phyloP scores from a whole-genome alignment of 331 rosid species.

The Quercus lobata region DNA sequence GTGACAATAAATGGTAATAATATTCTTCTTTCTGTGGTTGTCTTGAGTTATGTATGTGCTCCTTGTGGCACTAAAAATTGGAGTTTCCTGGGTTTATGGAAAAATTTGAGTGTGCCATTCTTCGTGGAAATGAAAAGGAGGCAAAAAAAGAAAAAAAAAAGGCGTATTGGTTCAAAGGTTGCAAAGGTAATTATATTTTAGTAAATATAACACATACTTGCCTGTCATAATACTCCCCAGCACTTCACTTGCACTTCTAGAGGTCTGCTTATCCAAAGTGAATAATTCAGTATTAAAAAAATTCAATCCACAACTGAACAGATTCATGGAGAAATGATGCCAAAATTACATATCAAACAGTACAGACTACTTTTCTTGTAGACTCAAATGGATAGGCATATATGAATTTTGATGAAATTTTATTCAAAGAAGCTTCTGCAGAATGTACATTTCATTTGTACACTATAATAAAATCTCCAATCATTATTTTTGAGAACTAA shows the following conservation, averaged over 20 bases:
- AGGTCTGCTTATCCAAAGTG: conserved; percentile 36
- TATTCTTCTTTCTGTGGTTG: conserved; percentile 2
- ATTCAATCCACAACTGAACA: neutral
- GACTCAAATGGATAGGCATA: neutral
- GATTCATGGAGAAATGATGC: neutral
- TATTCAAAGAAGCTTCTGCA: neutral
- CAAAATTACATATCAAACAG: neutral
- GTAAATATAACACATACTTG: conserved; percentile 21
- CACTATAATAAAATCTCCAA: neutral
- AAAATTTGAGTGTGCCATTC: conserved; percentile 61
- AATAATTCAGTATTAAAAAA: neutral
- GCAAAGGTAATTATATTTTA: conserved; percentile 59
- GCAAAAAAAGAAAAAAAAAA: conserved; percentile 33
- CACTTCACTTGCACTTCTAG: conserved; percentile 30
- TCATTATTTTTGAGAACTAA: neutral
- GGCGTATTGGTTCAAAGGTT: conserved; percentile 61
- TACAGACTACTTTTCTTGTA: neutral
- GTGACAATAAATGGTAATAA: conserved; percentile 74
- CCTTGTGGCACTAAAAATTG: conserved; percentile 10
- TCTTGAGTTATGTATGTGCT: conserved; percentile 16
- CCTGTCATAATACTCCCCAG: conserved; percentile 50
- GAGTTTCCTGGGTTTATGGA: conserved; percentile 51
- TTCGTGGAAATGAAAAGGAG: conserved; percentile 86
- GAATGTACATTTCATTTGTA: neutral
- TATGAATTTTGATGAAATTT: neutral